Evolutionary conservation across 192 early-diverging fungal genomes (phyloP).

Genomic region (Cetraspora pellucida): DNA sequence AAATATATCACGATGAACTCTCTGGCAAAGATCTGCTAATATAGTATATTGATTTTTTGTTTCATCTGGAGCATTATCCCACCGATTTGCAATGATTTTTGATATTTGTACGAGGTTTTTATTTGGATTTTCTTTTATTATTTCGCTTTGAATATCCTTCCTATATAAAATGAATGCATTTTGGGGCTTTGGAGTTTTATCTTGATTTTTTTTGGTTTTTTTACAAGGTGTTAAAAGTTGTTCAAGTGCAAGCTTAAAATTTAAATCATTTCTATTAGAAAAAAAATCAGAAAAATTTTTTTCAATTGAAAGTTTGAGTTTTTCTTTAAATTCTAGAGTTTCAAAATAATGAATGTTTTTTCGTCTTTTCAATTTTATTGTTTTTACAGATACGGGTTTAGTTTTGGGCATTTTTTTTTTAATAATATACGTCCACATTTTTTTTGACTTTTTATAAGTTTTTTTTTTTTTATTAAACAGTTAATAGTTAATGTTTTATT

Average conservation of each 20-base stretch:
- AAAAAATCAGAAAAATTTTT: background rate
- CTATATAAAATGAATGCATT: conserved; percentile 20
- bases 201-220: background rate
- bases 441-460: no score
- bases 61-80: conserved; percentile 1
- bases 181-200: background rate
- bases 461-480: no score
- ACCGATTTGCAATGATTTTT: background rate
- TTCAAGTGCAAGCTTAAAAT: background rate
- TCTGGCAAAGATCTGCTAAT: background rate
- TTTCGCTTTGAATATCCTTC: conserved; percentile 19
- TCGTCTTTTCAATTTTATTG: background rate
- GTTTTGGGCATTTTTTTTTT: no score
- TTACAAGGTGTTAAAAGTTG: conserved; percentile 25
- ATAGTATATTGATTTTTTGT: conserved; percentile 10
- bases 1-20: conserved; percentile 11
- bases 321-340: background rate
- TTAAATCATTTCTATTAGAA: background rate
- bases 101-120: conserved; percentile 1
- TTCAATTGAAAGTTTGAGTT: background rate
- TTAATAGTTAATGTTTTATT: no score
- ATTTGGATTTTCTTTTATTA: background rate
- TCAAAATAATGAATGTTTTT: background rate
- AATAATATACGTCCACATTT: no score
- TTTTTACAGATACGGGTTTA: no score